These are phyloP conservation scores for Ananas comosus DNA, from an alignment of 176 grass and related monocot genomes.

Conservation along the genomic window DNA sequence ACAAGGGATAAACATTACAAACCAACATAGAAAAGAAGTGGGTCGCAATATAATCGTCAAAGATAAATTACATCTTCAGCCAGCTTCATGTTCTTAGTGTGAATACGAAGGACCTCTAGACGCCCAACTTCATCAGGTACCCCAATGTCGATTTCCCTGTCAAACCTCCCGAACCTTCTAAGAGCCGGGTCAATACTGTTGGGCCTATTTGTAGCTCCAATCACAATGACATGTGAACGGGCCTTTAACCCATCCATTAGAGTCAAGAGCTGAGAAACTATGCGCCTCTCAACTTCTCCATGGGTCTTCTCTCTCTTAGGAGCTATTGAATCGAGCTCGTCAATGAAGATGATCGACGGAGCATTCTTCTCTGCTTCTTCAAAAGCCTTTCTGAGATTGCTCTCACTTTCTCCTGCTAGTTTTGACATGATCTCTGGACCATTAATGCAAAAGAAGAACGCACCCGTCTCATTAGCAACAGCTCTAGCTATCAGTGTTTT, in stretches of 20 bases:
- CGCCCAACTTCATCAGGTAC: conserved; percentile 82
- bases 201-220: conserved; percentile 73
- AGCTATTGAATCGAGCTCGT: conserved; percentile 81
- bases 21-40: conserved; percentile 1
- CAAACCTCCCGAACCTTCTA: conserved; percentile 76
- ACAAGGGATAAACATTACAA: not conserved
- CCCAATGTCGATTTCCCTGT: conserved; percentile 73
- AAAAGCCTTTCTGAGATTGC: conserved; percentile 76
- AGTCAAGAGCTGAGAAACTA: conserved; percentile 74
- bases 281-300: conserved; percentile 73
- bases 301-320: conserved; percentile 81
- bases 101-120: conserved; percentile 78
- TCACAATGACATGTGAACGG: conserved; percentile 76
- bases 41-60: not conserved
- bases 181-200: conserved; percentile 84
- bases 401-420: conserved; percentile 76
- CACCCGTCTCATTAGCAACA: conserved; percentile 82
- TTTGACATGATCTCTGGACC: conserved; percentile 85
- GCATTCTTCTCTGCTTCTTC: conserved; percentile 91
- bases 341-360: conserved; percentile 83
- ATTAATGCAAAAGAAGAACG: conserved; percentile 82
- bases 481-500: conserved; percentile 74
- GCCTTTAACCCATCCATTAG: conserved; percentile 81
- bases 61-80: conserved; percentile 52
- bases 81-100: conserved; percentile 89